Evolutionary conservation across 176 grass and related monocot species (phyloP).

Genomic region (Phyllostachys edulis): DNA sequence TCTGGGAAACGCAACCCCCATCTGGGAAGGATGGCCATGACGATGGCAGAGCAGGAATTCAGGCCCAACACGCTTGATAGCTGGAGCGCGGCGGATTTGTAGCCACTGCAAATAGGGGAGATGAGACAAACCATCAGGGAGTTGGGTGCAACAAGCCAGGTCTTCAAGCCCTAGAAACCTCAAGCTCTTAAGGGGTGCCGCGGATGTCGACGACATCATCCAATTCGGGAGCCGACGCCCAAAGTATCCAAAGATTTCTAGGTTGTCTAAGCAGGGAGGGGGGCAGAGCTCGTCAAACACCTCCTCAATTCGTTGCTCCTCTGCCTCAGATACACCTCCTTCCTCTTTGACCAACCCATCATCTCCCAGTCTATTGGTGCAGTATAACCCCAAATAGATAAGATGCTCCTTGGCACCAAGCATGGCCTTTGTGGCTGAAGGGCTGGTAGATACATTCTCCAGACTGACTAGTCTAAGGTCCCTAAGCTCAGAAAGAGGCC

Average conservation of each 20-base stretch:
- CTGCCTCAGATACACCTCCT: not conserved
- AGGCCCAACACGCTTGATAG: too few species aligned
- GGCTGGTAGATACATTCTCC: not conserved
- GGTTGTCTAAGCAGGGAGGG: not conserved
- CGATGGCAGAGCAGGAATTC: too few species aligned
- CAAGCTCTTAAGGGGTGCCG: not conserved
- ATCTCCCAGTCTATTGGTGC: not conserved
- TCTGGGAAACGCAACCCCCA: not conserved
- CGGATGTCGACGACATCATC: not conserved
- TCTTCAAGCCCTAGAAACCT: not conserved
- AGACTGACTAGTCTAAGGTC: not conserved
- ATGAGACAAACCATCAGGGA: not conserved
- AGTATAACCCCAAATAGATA: not conserved
- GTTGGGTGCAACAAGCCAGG: not conserved
- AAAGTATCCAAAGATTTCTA: not conserved
- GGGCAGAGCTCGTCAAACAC: conserved; percentile 27
- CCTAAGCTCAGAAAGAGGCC: not conserved
- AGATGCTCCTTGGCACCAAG: conserved; percentile 6
- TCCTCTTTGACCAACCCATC: not conserved
- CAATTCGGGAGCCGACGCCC: conserved; percentile 15
- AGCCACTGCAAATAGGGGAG: not conserved
- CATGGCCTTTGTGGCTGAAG: not conserved
- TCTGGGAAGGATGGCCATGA: too few species aligned
- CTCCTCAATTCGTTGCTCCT: not conserved
- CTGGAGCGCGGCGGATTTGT: too few species aligned